Conservation (phyloP, 164 flowering plant genomes). For the Sextonia rubra region DNA sequence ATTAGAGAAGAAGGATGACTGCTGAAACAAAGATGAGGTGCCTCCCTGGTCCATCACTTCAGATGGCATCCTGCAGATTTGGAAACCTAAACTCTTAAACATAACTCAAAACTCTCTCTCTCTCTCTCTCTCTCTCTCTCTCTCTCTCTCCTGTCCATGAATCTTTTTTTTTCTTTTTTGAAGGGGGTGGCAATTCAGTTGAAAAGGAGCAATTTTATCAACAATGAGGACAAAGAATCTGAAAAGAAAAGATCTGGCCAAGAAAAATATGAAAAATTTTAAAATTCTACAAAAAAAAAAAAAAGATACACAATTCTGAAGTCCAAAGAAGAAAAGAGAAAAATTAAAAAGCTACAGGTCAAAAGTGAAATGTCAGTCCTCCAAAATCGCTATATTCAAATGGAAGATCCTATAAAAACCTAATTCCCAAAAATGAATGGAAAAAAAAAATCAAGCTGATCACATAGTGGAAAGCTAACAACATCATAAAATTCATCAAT, state of each 20-base stretch:
- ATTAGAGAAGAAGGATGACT: conserved; percentile 36
- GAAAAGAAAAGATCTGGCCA: no score
- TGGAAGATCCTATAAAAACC: not conserved
- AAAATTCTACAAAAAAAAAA: not conserved
- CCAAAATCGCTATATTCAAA: no score
- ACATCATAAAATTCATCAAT: not conserved
- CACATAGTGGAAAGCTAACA: not conserved
- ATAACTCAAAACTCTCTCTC: not conserved
- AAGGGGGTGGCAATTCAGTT: not conserved
- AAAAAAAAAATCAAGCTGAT: not conserved
- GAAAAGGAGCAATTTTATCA: not conserved
- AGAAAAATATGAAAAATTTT: no score
- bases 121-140: not conserved
- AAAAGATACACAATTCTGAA: not conserved
- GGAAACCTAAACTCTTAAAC: conserved; percentile 12
- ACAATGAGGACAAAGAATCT: not conserved
- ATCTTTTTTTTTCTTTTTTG: no score
- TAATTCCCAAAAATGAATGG: no score
- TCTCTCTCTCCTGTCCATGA: not conserved
- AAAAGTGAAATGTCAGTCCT: no score
- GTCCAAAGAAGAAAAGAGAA: no score
- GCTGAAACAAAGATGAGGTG: conserved; percentile 18
- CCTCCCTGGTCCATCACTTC: conserved; percentile 41
- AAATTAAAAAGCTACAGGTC: not conserved
- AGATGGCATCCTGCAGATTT: conserved; percentile 34